Evolutionary conservation across 2,329 filamentous ascomycete species (phyloP), one percentile per base, ranked within the genome.

Genomic region (Penicillium sp.): DNA sequence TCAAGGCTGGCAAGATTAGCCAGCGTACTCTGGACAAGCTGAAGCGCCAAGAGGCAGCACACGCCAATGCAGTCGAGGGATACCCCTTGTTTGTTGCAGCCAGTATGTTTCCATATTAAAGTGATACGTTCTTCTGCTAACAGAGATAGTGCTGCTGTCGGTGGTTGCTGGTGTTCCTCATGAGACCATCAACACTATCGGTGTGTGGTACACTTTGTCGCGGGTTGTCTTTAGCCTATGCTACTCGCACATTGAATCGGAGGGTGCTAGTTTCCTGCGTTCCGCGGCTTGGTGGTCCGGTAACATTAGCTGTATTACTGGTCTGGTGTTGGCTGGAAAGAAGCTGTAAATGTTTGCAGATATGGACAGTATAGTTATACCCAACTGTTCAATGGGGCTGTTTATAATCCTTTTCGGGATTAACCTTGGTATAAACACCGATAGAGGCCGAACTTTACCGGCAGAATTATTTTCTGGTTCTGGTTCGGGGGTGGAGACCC

Each of bases 251-350:
- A 66, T 67, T 6, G 65, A 67, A 31, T 60, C 58, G 18, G 46
- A 49, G 13, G 32, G 34, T 10, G 42, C 62, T 47, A 69, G 65
- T 40, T 64, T 61, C 39, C 16, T 69, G 11, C 60, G 70, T 39
- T 69, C 67, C 8, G 46, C 65, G 38, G 49, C 59, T 11, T 73
- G 69, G 67, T 72, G 66, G 67, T 60, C 58, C 9, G 60, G 65
- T 10, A 73, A 69, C 51, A 52, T 67, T 5, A 61, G 64, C 47
- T 72, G 69, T 41, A 58, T 72, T 29, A 63, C 64, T 35, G 61
- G 63, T 45, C 48, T 72, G 34, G 66, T 66, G 59, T 35, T 62
- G 39, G 67, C 66, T 11, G 65, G 63, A 11, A 68, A 64, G 59
- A 57, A 49, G 40, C 49, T 64, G 46, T 61, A 44, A 34, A 34